Percentiles rank a stretch among this genome's conserved stretches.
These are phyloP conservation scores for Meira nashicola DNA, from an alignment of 1,284 basidiomycete species.

Conservation along the genomic window DNA sequence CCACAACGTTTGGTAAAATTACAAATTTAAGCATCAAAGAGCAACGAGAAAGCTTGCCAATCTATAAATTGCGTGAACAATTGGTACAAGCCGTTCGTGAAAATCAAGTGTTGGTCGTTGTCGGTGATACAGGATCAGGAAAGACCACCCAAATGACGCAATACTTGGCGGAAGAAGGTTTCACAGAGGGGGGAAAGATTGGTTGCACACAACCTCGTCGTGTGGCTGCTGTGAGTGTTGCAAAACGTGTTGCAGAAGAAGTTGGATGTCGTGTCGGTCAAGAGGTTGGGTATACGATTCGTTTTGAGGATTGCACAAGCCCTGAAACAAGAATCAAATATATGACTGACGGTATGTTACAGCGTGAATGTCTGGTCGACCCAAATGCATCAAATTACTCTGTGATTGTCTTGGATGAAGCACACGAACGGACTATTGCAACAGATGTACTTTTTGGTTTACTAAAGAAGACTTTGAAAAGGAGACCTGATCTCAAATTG, in stretches of 20 bases:
- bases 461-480: constrained; percentile 90
- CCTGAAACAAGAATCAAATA: constrained; percentile 99
- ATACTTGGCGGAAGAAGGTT: constrained; percentile 82
- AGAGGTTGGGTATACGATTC: constrained; percentile 96
- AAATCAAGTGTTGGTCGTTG: constrained; percentile 90
- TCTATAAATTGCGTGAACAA: constrained; percentile 90
- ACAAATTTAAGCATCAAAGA: constrained; percentile 87
- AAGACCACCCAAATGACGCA: constrained; percentile 88
- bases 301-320: constrained; percentile 97
- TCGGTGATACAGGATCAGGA: constrained; percentile 89
- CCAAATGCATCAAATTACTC: constrained; percentile 87
- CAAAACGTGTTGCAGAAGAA: constrained; percentile 95
- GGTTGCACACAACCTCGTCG: constrained; percentile 97
- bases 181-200: constrained; percentile 78
- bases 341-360: constrained; percentile 99
- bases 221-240: constrained; percentile 98
- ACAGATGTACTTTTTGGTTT: constrained; percentile 97
- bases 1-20: constrained; percentile 91
- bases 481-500: constrained; percentile 88
- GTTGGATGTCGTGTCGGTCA: constrained; percentile 93
- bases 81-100: constrained; percentile 85
- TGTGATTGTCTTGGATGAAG: constrained; percentile 97
- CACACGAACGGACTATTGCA: constrained; percentile 94
- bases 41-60: constrained; percentile 82
- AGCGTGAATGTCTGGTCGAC: constrained; percentile 92